Conservation (phyloP, 441 rosid genomes). For the Populus hybrid region DNA sequence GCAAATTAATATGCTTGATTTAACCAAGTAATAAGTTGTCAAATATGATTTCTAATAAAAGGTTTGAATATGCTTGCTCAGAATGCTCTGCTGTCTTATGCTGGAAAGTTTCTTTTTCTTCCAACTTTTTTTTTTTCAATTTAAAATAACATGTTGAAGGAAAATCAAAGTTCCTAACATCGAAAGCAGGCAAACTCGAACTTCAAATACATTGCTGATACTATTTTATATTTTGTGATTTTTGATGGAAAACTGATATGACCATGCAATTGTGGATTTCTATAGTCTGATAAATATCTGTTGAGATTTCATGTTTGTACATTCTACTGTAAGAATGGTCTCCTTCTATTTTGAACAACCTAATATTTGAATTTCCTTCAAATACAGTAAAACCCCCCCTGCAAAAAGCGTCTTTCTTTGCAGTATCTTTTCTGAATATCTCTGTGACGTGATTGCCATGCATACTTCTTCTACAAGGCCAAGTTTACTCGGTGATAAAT, state of each 20-base stretch:
- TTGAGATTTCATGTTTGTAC: not conserved
- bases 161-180: not conserved
- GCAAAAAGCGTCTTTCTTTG: not conserved
- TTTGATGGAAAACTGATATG: not conserved
- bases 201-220: not conserved
- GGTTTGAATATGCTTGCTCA: not conserved
- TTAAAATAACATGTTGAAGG: not conserved
- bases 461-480: not conserved
- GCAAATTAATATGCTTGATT: not conserved
- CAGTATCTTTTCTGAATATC: not conserved
- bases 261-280: conserved; percentile 1
- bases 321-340: not conserved
- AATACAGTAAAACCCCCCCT: not conserved
- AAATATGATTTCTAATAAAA: not conserved
- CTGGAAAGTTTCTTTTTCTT: not conserved
- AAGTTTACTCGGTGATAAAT: not conserved
- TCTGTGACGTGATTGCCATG: not conserved
- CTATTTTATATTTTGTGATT: not conserved
- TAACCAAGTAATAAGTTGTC: not conserved
- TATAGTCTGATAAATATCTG: not conserved
- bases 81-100: not conserved
- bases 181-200: not conserved
- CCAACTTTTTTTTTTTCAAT: not conserved
- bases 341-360: not conserved
- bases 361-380: not conserved